Evolutionary conservation across 805 yeast genomes (phyloP).

Genomic region (Yarrowia porcina): DNA sequence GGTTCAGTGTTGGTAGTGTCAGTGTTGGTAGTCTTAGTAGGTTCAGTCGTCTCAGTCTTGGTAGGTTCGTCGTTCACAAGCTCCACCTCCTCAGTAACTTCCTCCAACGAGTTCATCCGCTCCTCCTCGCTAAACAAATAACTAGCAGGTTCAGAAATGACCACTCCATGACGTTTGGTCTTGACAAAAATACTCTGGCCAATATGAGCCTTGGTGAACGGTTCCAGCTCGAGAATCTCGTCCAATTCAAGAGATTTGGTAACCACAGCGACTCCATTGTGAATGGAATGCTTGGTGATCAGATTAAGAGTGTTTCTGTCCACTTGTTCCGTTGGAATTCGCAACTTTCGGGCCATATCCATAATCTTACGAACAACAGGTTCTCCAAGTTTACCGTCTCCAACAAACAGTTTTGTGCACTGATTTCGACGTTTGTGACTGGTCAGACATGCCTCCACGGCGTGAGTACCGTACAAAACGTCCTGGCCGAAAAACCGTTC

Average conservation of each 20-base stretch:
- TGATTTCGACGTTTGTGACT: slow-evolving; percentile 21
- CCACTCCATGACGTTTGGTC: slow-evolving; percentile 14
- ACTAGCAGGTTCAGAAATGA: slow-evolving; percentile 14
- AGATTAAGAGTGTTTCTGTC: slow-evolving; percentile 52
- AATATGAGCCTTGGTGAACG: not conserved
- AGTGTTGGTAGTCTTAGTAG: not conserved
- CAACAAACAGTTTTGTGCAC: not conserved
- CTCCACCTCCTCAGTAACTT: not conserved
- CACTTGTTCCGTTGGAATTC: slow-evolving; percentile 35
- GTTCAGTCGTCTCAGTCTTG: not conserved
- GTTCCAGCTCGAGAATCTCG: slow-evolving; percentile 38
- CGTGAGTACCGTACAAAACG: slow-evolving; percentile 23
- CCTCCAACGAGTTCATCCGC: slow-evolving; percentile 28
- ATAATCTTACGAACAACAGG: slow-evolving; percentile 42
- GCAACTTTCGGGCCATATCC: slow-evolving; percentile 45
- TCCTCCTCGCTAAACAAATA: slow-evolving; percentile 22
- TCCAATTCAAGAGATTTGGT: slow-evolving; percentile 51
- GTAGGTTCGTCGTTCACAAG: not conserved
- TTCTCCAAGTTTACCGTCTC: not conserved
- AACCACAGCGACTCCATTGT: slow-evolving; percentile 75
- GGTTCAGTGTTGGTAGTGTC: too few species aligned
- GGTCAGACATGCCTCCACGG: slow-evolving; percentile 6
- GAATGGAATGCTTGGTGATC: slow-evolving; percentile 65
- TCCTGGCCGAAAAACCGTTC: slow-evolving; percentile 22
- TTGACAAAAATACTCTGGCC: slow-evolving; percentile 13